phyloP scores from a whole-genome alignment of 192 early-diverging fungal species.

The Coemansia sp. region DNA sequence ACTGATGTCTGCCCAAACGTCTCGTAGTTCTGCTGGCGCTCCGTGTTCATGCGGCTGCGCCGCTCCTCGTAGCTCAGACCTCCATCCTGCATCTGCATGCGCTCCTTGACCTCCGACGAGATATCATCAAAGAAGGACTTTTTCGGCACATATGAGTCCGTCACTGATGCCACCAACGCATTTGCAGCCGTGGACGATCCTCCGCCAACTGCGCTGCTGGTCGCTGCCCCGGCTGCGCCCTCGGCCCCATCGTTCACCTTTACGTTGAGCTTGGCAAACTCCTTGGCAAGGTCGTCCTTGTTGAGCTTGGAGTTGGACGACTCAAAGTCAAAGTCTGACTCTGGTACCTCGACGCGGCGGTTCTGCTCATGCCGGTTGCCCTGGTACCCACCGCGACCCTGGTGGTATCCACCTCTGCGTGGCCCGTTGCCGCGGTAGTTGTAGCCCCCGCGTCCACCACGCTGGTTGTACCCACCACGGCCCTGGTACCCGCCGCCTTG shows the following conservation, averaged over 20 bases:
- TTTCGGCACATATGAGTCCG: slow-evolving; percentile 75
- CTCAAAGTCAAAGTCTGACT: slow-evolving; percentile 95
- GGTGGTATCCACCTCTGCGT: slow-evolving; percentile 41
- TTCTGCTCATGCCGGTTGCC: slow-evolving; percentile 3
- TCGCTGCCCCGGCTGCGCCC: slow-evolving; percentile 1
- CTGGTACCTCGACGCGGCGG: slow-evolving; percentile 63
- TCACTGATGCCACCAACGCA: slow-evolving; percentile 34
- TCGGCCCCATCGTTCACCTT: slow-evolving; percentile 28
- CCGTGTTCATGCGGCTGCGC: slow-evolving; percentile 79
- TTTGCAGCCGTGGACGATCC: not conserved
- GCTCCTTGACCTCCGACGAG: slow-evolving; percentile 93
- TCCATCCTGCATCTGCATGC: slow-evolving; percentile 59
- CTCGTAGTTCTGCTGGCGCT: slow-evolving; percentile 90
- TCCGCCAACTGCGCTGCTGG: not conserved
- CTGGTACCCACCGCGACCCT: slow-evolving; percentile 45
- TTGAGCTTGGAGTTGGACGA: slow-evolving; percentile 94
- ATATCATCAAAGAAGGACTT: slow-evolving; percentile 97
- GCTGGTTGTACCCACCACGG: not conserved
- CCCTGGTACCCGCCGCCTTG: slow-evolving; percentile 25
- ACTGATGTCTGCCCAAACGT: slow-evolving; percentile 92
- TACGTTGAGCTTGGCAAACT: slow-evolving; percentile 61
- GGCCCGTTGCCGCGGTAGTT: slow-evolving; percentile 22
- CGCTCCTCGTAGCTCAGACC: slow-evolving; percentile 66
- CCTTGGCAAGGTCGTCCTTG: slow-evolving; percentile 80
- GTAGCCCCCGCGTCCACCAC: slow-evolving; percentile 28